A percentile compares a stretch with the other conserved stretches of the same genome.
Conservation (phyloP, 2,329 filamentous ascomycete genomes). For the Zopfia rhizophila region DNA sequence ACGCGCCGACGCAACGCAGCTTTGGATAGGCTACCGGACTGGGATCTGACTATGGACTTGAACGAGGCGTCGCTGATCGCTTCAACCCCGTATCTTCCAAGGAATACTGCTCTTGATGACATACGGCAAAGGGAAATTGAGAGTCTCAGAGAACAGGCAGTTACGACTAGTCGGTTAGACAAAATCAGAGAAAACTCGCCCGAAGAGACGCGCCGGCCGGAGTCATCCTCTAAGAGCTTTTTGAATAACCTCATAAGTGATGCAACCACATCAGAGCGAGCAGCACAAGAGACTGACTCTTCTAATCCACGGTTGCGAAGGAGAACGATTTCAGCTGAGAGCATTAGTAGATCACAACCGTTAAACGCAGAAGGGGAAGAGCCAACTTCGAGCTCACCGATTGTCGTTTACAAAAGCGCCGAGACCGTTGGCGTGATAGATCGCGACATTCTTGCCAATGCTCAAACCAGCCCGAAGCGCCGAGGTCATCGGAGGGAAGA, state of each 20-base stretch:
- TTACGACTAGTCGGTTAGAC: slow-evolving; percentile 43
- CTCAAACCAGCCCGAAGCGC: slow-evolving; percentile 33
- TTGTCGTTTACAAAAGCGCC: slow-evolving; percentile 45
- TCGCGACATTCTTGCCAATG: slow-evolving; percentile 35
- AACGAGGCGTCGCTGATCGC: slow-evolving; percentile 58
- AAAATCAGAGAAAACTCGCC: slow-evolving; percentile 43
- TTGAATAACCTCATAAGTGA: slow-evolving; percentile 18
- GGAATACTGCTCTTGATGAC: slow-evolving; percentile 55
- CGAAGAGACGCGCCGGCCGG: slow-evolving; percentile 33
- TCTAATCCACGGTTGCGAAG: slow-evolving; percentile 30
- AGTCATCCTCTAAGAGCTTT: slow-evolving; percentile 23
- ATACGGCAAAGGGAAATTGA: slow-evolving; percentile 56
- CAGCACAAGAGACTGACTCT: slow-evolving; percentile 10
- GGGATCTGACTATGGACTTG: slow-evolving; percentile 56
- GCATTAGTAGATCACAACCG: slow-evolving; percentile 39
- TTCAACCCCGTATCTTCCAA: slow-evolving; percentile 58
- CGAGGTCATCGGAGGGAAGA: slow-evolving; percentile 52
- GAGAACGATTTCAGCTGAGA: slow-evolving; percentile 42
- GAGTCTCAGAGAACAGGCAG: slow-evolving; percentile 45
- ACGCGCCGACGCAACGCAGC: slow-evolving; percentile 26
- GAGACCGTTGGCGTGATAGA: slow-evolving; percentile 46
- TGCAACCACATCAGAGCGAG: slow-evolving; percentile 11
- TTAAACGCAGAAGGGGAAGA: slow-evolving; percentile 37
- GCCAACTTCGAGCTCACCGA: slow-evolving; percentile 36
- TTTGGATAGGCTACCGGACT: slow-evolving; percentile 34